Evolutionary conservation across 108 stramenopile species (phyloP), one percentile per base, ranked within the genome.

Genomic region (Epithemia pelagica): DNA sequence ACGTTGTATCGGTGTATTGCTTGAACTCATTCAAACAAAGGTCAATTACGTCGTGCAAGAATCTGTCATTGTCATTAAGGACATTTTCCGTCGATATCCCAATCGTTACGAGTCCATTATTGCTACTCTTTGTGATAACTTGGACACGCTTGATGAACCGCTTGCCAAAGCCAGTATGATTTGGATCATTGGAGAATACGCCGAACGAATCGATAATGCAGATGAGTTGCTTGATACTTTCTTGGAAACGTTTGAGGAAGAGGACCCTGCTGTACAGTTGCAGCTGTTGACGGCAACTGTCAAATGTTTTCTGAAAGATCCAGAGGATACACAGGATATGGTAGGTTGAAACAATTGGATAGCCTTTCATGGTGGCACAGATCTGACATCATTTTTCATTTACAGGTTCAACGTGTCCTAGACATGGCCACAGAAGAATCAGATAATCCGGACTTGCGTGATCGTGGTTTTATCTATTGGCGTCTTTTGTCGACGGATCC

Each of bases 111-210:
- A 99, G 74, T 74, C 75, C 66, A 94, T 99, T 76, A 99, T 99
- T 78, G 97, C 94, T 32, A 96, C 96, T 2, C 80, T 99, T 7
- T 99, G 99, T 74, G 98, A 99, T 72, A 97, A 97, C 73, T 74
- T 99, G 10, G 99, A 98, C 80, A 96, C 96, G 7, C 73, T 99
- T 52, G 99, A 99, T 73, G 99, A 99, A 76, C 99, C 99, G 0
- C 86, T 97, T 70, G 99, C 99, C 28, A 98, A 98, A 81, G 99
- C 97, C 2, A 74, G 80, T 57, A 98, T 99, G 94, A 89, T 99
- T 67, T 99, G 99, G 99, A 99, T 99, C 71, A 96, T 99, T 76
- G 99, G 99, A n/a, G 99, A 99, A 78, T 99, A 99, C 74, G 98
- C 97, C 0, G 97, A 98, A 73, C 95, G 96, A 58, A 98, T 99